A percentile compares a stretch with the other conserved stretches of the same genome.
Conservation (phyloP, 2,329 filamentous ascomycete species). For the Hymenoscyphus fraxineus region DNA sequence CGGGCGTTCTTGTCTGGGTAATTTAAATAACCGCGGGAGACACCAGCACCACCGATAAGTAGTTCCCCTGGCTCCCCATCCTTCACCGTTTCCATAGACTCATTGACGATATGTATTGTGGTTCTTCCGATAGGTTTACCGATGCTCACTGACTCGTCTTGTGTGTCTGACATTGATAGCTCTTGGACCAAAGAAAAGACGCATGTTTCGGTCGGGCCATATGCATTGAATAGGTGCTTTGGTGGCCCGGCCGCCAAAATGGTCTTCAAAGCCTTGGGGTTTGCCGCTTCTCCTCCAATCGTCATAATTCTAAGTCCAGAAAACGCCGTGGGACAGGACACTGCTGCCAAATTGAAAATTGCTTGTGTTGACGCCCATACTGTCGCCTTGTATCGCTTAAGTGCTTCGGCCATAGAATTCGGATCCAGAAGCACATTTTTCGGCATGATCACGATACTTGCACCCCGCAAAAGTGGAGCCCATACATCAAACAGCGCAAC, state of each 20-base stretch:
- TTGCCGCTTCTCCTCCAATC: constrained; percentile 4
- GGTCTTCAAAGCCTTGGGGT: neutral
- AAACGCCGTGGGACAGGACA: neutral
- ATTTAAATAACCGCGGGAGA: neutral
- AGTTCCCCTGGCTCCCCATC: neutral
- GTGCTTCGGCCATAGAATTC: neutral
- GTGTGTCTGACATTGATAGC: neutral
- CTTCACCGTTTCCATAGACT: neutral
- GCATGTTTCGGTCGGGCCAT: constrained; percentile 3
- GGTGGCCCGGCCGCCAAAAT: constrained; percentile 1
- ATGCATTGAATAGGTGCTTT: constrained; percentile 4
- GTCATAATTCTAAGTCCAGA: neutral
- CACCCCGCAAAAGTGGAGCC: constrained; percentile 1
- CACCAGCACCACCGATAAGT: neutral
- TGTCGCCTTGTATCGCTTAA: constrained; percentile 1
- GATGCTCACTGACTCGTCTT: constrained; percentile 1
- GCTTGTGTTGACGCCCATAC: constrained; percentile 5
- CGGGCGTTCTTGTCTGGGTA: neutral
- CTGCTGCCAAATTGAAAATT: constrained; percentile 1
- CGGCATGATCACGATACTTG: constrained; percentile 5
- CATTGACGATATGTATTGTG: neutral
- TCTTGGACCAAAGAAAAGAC: neutral
- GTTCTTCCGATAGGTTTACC: constrained; percentile 1
- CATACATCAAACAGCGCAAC: constrained; percentile 4
- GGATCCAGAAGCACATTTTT: constrained; percentile 2